Evolutionary conservation across 257 asterid genomes (phyloP), one percentile per base, ranked within the genome.

Genomic region (Paraleonurus japonicus): DNA sequence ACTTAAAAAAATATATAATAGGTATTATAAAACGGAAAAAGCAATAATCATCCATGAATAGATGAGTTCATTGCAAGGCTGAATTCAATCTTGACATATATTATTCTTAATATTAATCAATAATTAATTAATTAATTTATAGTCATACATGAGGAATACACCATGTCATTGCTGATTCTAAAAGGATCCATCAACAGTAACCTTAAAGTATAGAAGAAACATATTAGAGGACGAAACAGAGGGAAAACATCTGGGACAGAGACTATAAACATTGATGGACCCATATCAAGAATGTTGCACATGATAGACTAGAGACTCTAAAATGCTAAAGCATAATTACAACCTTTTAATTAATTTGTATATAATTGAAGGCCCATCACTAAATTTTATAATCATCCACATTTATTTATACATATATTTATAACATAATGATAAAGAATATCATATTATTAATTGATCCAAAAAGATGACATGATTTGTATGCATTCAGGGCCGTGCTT

Each of bases 231-330:
- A 20, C 4, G 15, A 17, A 15, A 20, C 15, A 24, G 67, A 70
- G 67, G 67, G 28, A 37, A 24, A 69, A 69, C 74, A 69, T 58
- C 74, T 69, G 74, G 59, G 75, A 70, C 47, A 41, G 17, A 70
- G 75, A 58, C 55, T 6, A 4, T 33, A 58, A 70, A 70, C 75
- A 59, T 59, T 41, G 59, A 70, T 59, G 68, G 75, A 59, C 67
- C 74, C 68, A n/a, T 57, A 41, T 7, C 16, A 41, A 58, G 59
- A 70, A 70, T 70, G 67, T 70, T 39, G 67, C 43, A 39, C 75
- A 41, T 39, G 66, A 69, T 43, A 51, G 2, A 32, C 1, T 43
- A 33, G 51, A 51, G 20, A 23, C 41, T 57, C 61, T n/a, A 57
- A n/a, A n/a, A 69, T 6, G 13, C 30, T 39, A 55, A 70, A 39